Evolutionary conservation across 257 asterid genomes (phyloP).

Genomic region (Solanum lycopersicoides): DNA sequence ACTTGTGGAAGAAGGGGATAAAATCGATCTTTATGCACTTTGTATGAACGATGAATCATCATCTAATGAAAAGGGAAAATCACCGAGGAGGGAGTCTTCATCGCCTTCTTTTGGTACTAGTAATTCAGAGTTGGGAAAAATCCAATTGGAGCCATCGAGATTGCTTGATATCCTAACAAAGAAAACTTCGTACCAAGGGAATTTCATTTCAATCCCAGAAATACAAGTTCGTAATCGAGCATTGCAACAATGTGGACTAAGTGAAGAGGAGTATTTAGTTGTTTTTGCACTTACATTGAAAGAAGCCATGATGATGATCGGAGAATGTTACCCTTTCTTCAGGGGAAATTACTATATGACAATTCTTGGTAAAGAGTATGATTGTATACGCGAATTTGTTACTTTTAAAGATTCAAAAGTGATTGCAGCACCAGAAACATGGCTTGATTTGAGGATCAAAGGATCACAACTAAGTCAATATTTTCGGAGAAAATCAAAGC

Average conservation of each 20-base stretch:
- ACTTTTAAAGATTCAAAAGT: slow-evolving; percentile 40
- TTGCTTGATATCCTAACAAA: slow-evolving; percentile 40
- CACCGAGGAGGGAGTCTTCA: slow-evolving; percentile 32
- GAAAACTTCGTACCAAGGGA: slow-evolving; percentile 41
- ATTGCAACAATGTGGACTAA: slow-evolving; percentile 48
- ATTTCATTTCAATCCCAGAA: slow-evolving; percentile 72
- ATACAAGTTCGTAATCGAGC: slow-evolving; percentile 67
- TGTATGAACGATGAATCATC: slow-evolving; percentile 44
- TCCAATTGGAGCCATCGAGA: slow-evolving; percentile 54
- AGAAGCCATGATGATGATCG: slow-evolving; percentile 57
- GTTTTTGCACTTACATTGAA: slow-evolving; percentile 22
- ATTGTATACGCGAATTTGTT: slow-evolving; percentile 35
- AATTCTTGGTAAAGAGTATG: slow-evolving; percentile 31
- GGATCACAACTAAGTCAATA: slow-evolving; percentile 80
- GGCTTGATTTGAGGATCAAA: slow-evolving; percentile 81
- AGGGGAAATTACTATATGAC: slow-evolving; percentile 74
- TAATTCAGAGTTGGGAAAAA: slow-evolving; percentile 33
- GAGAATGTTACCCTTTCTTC: slow-evolving; percentile 70
- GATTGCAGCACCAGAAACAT: slow-evolving; percentile 53
- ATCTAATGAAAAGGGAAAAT: slow-evolving; percentile 24
- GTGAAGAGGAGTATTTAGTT: slow-evolving; percentile 52
- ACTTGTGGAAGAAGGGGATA: slow-evolving; percentile 63
- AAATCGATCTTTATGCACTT: slow-evolving; percentile 57
- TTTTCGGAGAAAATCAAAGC: slow-evolving; percentile 56
- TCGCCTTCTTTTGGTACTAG: slow-evolving; percentile 26